phyloP scores from a whole-genome alignment of 331 rosid genomes.

The Malus hybrid region DNA sequence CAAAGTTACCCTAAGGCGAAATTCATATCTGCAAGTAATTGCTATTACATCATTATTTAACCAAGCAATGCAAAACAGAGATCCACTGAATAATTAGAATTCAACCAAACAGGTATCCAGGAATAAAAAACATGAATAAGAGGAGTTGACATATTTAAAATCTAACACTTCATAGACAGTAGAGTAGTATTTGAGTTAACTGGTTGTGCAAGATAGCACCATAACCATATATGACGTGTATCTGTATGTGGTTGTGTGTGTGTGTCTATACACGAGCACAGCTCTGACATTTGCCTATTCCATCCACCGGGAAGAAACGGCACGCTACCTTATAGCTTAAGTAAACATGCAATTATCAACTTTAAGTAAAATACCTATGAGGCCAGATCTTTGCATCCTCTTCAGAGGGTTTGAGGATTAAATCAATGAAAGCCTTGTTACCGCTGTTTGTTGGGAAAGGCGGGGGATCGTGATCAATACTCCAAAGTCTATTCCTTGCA shows the following conservation, averaged over 20 bases:
- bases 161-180: not conserved
- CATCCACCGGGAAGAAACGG: not conserved
- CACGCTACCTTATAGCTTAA: not conserved
- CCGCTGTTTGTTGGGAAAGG: constrained; percentile 41
- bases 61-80: not conserved
- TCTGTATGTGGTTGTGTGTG: not conserved
- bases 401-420: constrained; percentile 52
- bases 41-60: not conserved
- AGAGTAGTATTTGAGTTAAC: not conserved
- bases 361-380: constrained; percentile 37
- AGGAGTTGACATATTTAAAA: not conserved
- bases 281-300: not conserved
- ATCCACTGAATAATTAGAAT: not conserved
- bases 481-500: constrained; percentile 61
- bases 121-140: not conserved
- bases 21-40: constrained; percentile 42
- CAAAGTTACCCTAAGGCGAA: constrained; percentile 48
- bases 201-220: not conserved
- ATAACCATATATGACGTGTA: too few species aligned
- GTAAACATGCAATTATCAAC: not conserved
- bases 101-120: not conserved
- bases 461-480: constrained; percentile 56
- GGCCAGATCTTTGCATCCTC: constrained; percentile 48
- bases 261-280: not conserved
- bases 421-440: constrained; percentile 46